Base-by-base conservation (phyloP, 257 asterid genomes). In the Coffea eugenioides region DNA sequence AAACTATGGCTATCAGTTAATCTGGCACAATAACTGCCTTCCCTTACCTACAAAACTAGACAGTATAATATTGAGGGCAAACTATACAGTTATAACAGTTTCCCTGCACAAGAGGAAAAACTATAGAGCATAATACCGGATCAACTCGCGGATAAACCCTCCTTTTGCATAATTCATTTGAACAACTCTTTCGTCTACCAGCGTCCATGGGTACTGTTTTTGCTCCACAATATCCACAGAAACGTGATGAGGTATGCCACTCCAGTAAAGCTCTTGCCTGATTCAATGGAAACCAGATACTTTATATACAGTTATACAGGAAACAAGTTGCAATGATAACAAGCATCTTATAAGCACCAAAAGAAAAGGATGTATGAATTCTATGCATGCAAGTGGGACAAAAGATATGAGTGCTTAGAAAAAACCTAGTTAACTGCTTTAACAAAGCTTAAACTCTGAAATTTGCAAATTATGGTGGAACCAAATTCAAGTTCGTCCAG, bases 141-240 rank as follows among this genome's bases (percentile, higher is more conserved):
- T 95, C 99, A 59, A 96, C 94, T 59, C 97, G 97, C 72, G 99
- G 99, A 79, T 96, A 96, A 52, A 94, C 86, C 83, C 93, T 91
- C 88, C 85, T 92, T 82, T 88, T 91, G 88, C 99, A 96, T 31
- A 69, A 79, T 80, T 88, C 98, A 80, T 88, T 96, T 10, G 95
- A 90, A 81, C 98, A 96, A 88, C 87, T 88, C 78, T 90, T 96
- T 65, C 97, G 85, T 76, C 92, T 92, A 85, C 99, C 99, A 77
- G 98, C 99, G 86, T 96, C 99, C 76, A 77, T 88, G 51, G 97
- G 85, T 57, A 88, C 85, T 2, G 91, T 82, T 77, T 89, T 88
- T 23, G 84, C 78, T 71, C 99, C 98, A 66, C 99, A 96, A 79
- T 69, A 75, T 78, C 98, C 98, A 91, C 99, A 96, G 79, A 92